Conservation (phyloP, 495 filamentous ascomycete species). For the Lasiosphaeriaceae sp. region DNA sequence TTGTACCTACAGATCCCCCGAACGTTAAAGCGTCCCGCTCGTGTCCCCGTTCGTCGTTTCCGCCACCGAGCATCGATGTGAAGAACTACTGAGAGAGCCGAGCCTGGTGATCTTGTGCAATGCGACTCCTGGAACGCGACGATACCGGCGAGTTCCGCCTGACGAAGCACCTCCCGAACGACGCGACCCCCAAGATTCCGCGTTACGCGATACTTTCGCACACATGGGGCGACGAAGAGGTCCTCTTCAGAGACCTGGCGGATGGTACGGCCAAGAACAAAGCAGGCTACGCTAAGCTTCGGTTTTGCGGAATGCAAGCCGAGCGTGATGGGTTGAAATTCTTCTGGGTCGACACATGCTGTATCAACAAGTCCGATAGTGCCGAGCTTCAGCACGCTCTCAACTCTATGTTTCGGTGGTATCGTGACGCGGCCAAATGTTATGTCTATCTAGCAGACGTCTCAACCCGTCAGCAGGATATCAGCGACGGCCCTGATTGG, state of each 20-base stretch:
- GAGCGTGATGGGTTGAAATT: conserved; percentile 1
- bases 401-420: background rate
- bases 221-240: background rate
- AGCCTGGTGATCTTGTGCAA: background rate
- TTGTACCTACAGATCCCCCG: background rate
- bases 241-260: background rate
- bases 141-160: background rate
- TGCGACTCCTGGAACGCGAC: background rate
- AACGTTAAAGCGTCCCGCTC: background rate
- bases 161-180: background rate
- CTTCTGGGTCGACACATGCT: too few species aligned
- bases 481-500: background rate
- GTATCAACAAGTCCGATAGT: conserved; percentile 2
- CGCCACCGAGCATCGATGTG: background rate
- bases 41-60: background rate
- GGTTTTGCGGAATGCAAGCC: conserved; percentile 3
- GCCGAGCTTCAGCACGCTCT: background rate
- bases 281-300: conserved; percentile 1
- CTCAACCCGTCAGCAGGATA: background rate
- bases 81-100: background rate
- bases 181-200: background rate
- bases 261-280: background rate
- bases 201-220: background rate
- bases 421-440: background rate
- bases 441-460: conserved; percentile 2